Conservation (phyloP, 331 rosid genomes). For the Cydonia oblonga region DNA sequence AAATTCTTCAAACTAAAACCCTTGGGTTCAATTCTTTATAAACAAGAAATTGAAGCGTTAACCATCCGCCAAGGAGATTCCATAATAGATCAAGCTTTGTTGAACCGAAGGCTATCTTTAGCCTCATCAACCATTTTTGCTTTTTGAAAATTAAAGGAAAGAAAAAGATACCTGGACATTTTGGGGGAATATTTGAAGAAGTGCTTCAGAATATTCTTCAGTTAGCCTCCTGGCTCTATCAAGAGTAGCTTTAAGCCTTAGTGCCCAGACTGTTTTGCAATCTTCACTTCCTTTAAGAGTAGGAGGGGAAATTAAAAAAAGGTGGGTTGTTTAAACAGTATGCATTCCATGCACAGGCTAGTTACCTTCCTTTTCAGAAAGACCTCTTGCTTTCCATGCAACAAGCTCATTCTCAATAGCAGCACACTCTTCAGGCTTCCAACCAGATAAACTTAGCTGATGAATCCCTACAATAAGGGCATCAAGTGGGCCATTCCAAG, state of each 20-base stretch:
- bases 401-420: constrained; percentile 81
- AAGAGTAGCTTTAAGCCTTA: constrained; percentile 90
- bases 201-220: constrained; percentile 89
- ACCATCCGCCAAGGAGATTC: background rate
- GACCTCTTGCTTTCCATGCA: constrained; percentile 80
- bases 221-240: constrained; percentile 93
- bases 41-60: background rate
- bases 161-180: constrained; percentile 66
- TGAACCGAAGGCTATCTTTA: background rate
- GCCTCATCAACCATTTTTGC: background rate
- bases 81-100: background rate
- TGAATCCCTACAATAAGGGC: constrained; percentile 65
- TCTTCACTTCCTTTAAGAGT: constrained; percentile 71
- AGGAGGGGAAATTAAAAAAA: background rate
- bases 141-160: background rate
- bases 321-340: background rate
- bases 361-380: constrained; percentile 74
- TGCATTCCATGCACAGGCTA: background rate
- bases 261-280: constrained; percentile 78
- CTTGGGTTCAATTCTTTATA: background rate
- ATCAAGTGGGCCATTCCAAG: constrained; percentile 78
- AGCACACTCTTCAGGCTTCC: constrained; percentile 83
- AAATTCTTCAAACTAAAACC: background rate
- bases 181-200: constrained; percentile 83
- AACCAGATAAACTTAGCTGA: constrained; percentile 67